Conservation (phyloP, 129 eudicot species). For the Erigeron canadensis region DNA sequence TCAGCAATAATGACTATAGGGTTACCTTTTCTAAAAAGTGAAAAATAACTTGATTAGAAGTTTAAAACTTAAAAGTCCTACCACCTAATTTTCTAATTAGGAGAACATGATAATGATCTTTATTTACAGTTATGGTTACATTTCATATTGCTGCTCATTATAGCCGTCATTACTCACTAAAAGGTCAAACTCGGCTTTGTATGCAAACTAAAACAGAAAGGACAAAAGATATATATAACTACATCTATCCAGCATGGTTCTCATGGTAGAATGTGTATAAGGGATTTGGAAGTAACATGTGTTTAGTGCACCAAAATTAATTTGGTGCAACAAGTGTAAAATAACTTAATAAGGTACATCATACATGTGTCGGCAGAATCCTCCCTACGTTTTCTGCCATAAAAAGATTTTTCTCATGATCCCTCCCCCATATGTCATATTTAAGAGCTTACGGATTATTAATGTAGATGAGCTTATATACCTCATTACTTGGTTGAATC, state of each 20-base stretch:
- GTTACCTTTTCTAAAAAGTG: not conserved
- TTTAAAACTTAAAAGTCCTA: not conserved
- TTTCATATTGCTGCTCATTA: not conserved
- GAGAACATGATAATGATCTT: not conserved
- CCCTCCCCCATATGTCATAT: not conserved
- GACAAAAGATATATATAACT: not conserved
- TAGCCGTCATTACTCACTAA: not conserved
- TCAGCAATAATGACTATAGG: not conserved
- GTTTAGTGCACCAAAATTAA: no score
- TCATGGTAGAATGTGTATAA: no score
- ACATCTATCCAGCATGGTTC: not conserved
- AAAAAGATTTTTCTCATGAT: no score
- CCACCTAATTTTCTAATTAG: not conserved
- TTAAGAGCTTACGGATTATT: not conserved
- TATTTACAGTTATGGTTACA: not conserved
- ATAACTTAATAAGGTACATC: no score
- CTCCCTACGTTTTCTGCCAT: no score
- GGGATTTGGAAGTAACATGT: no score
- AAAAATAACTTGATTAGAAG: not conserved
- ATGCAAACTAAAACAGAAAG: not conserved
- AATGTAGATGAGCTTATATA: constrained; percentile 16
- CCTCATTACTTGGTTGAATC: constrained; percentile 67
- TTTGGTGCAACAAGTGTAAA: no score
- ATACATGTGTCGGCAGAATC: no score
- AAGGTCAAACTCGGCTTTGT: not conserved